Evolutionary conservation across 306 rosid genomes (phyloP), one percentile per base, ranked within the genome.

Genomic region (Sicyos baderoa): DNA sequence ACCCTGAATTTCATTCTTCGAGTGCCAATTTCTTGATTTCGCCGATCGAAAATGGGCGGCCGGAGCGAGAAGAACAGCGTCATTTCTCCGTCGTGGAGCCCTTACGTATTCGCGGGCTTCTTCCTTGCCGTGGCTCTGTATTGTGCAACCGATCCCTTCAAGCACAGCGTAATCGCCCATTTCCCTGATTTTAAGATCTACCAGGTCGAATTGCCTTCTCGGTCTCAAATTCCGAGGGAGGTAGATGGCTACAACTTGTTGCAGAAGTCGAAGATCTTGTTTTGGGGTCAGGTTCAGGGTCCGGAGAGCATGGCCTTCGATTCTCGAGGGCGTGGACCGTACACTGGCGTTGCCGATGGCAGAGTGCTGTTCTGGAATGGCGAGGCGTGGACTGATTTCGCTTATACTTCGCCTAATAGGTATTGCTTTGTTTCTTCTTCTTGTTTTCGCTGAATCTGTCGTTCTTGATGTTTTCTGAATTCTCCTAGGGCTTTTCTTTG

Each of bases 331-430:
- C 91, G 97, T 47, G 98, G 98, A 0, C 98, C 98, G 15, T 93
- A 89, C 55, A 81, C 94, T 4, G 98, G 98, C 21, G 86, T 93
- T 27, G 98, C 97, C 47, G 98, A 93, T 79, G 98, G 98, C 13
- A 77, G 87, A 55, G 63, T 93, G 6, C 13, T 93, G 45, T 81
- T 89, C 81, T 89, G 94, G 96, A 78, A 88, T 54, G 94, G 90
- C 12, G 64, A 86, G 2, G 72, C 88, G 10, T 93, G 97, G 97
- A 2, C 78, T 73, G 83, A 86, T 57, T 93, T 93, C 68, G 97
- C 97, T 61, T 74, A 76, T 54, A 93, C 97, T 35, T 93, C 98
- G 1, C 71, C 94, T 21, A 81, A 89, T 67, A 89, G 97, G 98
- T 89, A 49, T 44, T 14, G 29, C 12, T 22, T 29, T 4, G 40